Conservation (phyloP, 2,329 filamentous ascomycete species). For the Clonostachys rosea region DNA sequence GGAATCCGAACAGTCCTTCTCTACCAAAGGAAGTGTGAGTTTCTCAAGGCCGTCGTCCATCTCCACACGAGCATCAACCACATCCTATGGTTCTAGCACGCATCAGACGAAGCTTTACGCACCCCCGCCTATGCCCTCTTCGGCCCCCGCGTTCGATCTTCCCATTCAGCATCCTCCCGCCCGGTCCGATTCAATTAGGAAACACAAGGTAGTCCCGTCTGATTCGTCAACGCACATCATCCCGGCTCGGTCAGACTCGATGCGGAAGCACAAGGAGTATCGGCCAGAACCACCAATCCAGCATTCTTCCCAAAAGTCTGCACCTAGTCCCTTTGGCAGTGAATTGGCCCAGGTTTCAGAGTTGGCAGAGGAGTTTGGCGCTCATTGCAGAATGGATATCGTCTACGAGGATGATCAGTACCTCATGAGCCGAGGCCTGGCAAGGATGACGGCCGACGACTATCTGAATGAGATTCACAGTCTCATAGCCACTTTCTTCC, state of each 20-base stretch:
- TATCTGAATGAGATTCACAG: slow-evolving; percentile 78
- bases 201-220: no score
- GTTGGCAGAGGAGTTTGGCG: slow-evolving; percentile 81
- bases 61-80: slow-evolving; percentile 45
- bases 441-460: slow-evolving; percentile 72
- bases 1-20: slow-evolving; percentile 45
- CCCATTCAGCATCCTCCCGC: background rate
- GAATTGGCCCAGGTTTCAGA: slow-evolving; percentile 92
- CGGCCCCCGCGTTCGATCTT: slow-evolving; percentile 16
- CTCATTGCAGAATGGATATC: slow-evolving; percentile 52
- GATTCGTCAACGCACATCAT: no score
- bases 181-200: background rate
- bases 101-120: slow-evolving; percentile 14
- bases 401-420: slow-evolving; percentile 64
- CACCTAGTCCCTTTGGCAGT: slow-evolving; percentile 74
- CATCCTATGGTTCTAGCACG: slow-evolving; percentile 29
- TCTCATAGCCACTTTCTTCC: slow-evolving; percentile 60
- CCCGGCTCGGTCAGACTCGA: no score
- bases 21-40: slow-evolving; percentile 50
- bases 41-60: slow-evolving; percentile 55
- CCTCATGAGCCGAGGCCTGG: slow-evolving; percentile 65
- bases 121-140: slow-evolving; percentile 20
- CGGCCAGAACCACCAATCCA: slow-evolving; percentile 10
- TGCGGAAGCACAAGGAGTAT: no score
- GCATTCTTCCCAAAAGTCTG: slow-evolving; percentile 21